Base-by-base conservation (phyloP, 1,284 basidiomycete species). In the Heterobasidion irregulare region DNA sequence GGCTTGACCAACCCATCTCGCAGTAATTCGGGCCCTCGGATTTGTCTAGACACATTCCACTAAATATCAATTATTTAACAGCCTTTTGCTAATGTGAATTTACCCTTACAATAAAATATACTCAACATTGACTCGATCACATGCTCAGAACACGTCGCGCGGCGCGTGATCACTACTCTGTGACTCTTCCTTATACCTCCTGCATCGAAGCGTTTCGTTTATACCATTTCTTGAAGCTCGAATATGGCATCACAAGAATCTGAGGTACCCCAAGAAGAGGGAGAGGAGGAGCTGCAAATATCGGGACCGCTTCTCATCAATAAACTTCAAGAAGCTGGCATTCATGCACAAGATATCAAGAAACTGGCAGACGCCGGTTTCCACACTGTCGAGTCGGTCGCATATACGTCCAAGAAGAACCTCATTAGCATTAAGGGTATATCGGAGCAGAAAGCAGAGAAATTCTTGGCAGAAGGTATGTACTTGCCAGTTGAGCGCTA, bases 401-500 rank as follows among this genome's bases (percentile, higher is more conserved):
- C 94, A 15, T 99, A 96, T 69, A 98, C 96, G 1, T 94, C 97
- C 8, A 98, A 98, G 80, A 99, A 99, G 75, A 78, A 79, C 48
- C 75, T 99, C 38, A 82, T 93, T 58, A 82, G 84, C 5, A 95
- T 99, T 68, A 99, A 98, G 72, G 97, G 97, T 16, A 98, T 99
- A 59, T 97, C 94, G 35, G 97, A 99, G 65, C 83, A 89, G 63
- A 99, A 99, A 69, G 97, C 96, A 2, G 97, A 99, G 70, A 98
- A 96, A 77, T 96, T 99, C 56, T 71, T 99, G 26, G 75, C 80
- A 10, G 94, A 97, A 77, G 94, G 95, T 92, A 58, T 60, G 82
- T 69, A n/a, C 12, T 47, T 47, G 13, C 32, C 33, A 41, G 19
- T 35, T 43, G 9, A 35, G 36, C 38, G 46, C 46, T 26, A 15